A percentile compares a stretch with the other conserved stretches of the same genome.
These are phyloP conservation scores for Ceratocystis harringtonii DNA, from an alignment of 2,329 filamentous ascomycete genomes.

Conservation along the genomic window DNA sequence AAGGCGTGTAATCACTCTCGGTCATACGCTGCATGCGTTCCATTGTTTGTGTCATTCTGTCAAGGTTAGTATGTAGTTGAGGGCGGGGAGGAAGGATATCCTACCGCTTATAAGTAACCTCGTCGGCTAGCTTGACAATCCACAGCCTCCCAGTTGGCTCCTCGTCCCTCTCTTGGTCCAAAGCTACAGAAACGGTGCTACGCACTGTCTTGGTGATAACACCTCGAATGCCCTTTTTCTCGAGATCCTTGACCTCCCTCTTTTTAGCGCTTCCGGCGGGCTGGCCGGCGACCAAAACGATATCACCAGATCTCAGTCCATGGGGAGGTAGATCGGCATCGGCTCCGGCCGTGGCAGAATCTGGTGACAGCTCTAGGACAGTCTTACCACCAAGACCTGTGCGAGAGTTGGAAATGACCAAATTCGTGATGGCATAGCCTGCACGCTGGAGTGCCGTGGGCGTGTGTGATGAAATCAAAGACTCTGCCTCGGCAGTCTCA, in stretches of 20 bases:
- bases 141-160: conserved; percentile 38
- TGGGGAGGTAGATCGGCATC: conserved; percentile 50
- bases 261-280: conserved; percentile 57
- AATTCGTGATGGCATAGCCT: conserved; percentile 64
- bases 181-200: conserved; percentile 46
- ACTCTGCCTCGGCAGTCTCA: conserved; percentile 55
- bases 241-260: conserved; percentile 54
- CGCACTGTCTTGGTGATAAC: conserved; percentile 53
- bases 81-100: conserved; percentile 8
- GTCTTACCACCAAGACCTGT: conserved; percentile 88
- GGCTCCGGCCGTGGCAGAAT: conserved; percentile 45
- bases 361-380: conserved; percentile 63
- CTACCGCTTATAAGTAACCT: conserved; percentile 48
- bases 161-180: conserved; percentile 40
- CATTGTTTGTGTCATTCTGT: conserved; percentile 46
- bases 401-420: conserved; percentile 57
- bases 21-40: conserved; percentile 41
- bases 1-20: conserved; percentile 42
- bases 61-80: conserved; percentile 20
- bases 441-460: conserved; percentile 57
- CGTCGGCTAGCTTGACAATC: conserved; percentile 53
- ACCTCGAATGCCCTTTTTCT: conserved; percentile 51
- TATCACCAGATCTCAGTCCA: conserved; percentile 61
- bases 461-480: conserved; percentile 50
- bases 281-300: conserved; percentile 63